Evolutionary conservation across 164 flowering plant species (phyloP).

Genomic region (Malania oleifera): DNA sequence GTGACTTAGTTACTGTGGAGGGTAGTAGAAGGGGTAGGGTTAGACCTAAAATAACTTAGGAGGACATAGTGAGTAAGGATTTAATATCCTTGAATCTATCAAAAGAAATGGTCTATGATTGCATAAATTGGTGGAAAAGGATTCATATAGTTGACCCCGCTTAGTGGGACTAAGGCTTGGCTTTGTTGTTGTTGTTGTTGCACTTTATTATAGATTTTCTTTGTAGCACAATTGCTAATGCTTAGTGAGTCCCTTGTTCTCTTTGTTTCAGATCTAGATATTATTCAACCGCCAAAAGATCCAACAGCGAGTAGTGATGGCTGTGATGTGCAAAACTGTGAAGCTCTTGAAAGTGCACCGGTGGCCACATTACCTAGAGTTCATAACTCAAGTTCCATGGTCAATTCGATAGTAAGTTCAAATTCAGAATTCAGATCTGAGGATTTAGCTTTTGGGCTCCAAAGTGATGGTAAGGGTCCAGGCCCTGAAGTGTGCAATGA

Average conservation of each 20-base stretch:
- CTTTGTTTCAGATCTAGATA: slow-evolving; percentile 16
- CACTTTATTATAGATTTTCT: too few relatives aligned
- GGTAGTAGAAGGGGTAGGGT: too few relatives aligned
- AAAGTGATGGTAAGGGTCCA: slow-evolving; percentile 2
- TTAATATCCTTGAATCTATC: too few relatives aligned
- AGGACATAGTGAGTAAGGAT: too few relatives aligned
- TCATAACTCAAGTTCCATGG: slow-evolving; percentile 8
- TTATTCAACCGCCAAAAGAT: background rate
- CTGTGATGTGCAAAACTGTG: slow-evolving; percentile 16
- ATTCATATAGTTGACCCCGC: too few relatives aligned
- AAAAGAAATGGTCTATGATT: too few relatives aligned
- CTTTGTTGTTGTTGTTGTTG: too few relatives aligned
- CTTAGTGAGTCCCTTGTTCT: background rate
- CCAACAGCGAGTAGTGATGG: background rate
- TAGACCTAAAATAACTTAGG: too few relatives aligned
- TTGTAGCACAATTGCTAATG: too few relatives aligned
- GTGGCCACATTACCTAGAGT: background rate
- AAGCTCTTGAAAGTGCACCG: slow-evolving; percentile 4
- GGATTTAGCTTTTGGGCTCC: slow-evolving; percentile 7
- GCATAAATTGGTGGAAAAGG: too few relatives aligned
- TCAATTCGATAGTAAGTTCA: background rate
- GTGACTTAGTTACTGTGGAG: too few relatives aligned
- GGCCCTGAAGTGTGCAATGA: slow-evolving; percentile 7
- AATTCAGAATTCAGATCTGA: slow-evolving; percentile 11
- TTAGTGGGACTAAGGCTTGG: too few relatives aligned